Evolutionary conservation across 306 rosid genomes (phyloP), one percentile per base, ranked within the genome.

Genomic region (Rubus idaeus): DNA sequence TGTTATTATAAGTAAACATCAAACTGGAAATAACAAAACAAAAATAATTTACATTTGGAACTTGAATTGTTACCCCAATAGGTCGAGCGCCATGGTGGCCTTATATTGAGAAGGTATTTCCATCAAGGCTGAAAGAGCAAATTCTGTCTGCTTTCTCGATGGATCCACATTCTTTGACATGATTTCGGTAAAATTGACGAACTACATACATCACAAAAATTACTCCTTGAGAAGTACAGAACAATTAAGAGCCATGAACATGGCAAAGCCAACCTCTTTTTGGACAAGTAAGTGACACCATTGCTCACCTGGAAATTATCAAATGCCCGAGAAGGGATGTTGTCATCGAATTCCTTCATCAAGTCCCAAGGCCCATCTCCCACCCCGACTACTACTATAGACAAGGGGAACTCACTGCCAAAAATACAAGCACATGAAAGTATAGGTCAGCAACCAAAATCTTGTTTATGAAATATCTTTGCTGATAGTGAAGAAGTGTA

Each of bases 321-420:
- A 47, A 91, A 93, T 74, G 86, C 89, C 23, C 98, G 86, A 63
- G 92, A 88, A 60, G 98, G 97, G 66, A 93, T 88, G 83, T 91
- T 93, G 67, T 93, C 97, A 20, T 93, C 97, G 55, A 93, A 93
- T 73, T 89, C 92, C 82, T 79, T 90, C 98, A 93, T 93, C 90
- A 79, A 83, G 75, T 93, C 98, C 97, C 97, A 93, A 17, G 98
- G 98, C 68, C 97, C 98, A 85, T 93, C 98, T 86, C 98, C 98
- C 3, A 93, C 95, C 53, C 98, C 98, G 37, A 93, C 98, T 80
- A 93, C 50, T 60, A 93, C 81, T 80, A 93, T 91, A 58, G 98
- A 93, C 81, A 93, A 81, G 8, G 98, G 97, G 74, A 86, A 90
- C 80, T 86, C 85, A 9, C 98, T 93, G 91, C 87, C 1, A 41